Percentiles rank a stretch among this genome's conserved stretches.
Evolutionary conservation across 139 green algal genomes (phyloP).

Genomic region (Haematococcus lacustris): DNA sequence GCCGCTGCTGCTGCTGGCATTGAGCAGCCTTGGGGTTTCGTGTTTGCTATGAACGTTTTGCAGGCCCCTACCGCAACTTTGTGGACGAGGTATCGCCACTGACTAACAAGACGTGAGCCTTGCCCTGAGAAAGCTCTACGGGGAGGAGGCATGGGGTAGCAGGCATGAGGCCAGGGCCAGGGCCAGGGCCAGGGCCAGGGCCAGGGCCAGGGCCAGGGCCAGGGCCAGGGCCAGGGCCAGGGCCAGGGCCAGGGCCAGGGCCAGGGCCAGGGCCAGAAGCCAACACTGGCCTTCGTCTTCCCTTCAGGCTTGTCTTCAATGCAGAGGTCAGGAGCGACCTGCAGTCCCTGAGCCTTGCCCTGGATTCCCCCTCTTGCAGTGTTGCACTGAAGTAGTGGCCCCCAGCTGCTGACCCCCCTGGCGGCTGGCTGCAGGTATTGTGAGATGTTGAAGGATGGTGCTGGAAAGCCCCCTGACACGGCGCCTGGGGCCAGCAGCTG

Average conservation of each 20-base stretch:
- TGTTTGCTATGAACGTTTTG: no score
- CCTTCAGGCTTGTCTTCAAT: no score
- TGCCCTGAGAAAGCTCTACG: background rate
- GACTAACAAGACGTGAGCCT: slow-evolving; percentile 14
- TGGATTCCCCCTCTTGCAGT: background rate
- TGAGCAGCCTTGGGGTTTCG: no score
- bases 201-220: no score
- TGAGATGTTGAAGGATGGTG: background rate
- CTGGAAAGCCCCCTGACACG: slow-evolving; percentile 2
- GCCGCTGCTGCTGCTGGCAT: no score
- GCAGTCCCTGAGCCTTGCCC: background rate
- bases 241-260: no score
- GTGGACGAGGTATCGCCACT: slow-evolving; percentile 15
- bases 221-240: no score
- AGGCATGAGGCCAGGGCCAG: no score
- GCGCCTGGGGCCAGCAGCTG: background rate
- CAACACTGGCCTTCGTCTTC: no score
- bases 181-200: no score
- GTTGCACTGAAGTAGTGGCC: background rate
- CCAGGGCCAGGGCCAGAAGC: no score
- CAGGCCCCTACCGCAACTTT: slow-evolving; percentile 22
- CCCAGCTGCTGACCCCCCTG: background rate
- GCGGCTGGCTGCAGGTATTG: background rate
- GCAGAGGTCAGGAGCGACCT: no score
- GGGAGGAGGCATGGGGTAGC: background rate